A percentile compares a stretch with the other conserved stretches of the same genome.
These are phyloP conservation scores for Aspergillus biplanus DNA, from an alignment of 495 filamentous ascomycete genomes.

Conservation along the genomic window DNA sequence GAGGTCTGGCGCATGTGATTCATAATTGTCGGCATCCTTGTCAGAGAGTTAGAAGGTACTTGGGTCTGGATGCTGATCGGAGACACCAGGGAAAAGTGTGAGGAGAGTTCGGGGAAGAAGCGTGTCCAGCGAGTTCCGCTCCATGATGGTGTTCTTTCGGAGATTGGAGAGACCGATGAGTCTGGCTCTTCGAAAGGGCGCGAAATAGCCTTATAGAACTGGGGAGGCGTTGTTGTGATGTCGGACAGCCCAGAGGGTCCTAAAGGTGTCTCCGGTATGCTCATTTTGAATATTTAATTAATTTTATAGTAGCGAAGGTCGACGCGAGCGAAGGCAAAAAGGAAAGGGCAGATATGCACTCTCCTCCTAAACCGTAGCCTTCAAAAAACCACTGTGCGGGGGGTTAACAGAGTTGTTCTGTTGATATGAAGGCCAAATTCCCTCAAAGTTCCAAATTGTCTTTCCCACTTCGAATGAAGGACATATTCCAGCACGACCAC, in stretches of 20 bases:
- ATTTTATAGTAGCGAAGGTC: not conserved
- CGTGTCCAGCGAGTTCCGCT: constrained; percentile 30
- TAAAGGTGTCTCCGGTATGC: not conserved
- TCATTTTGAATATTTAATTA: not conserved
- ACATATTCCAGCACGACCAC: not conserved
- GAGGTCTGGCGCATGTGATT: constrained; percentile 7
- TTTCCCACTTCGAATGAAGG: not conserved
- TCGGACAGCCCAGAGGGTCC: not conserved
- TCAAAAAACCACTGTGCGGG: not conserved
- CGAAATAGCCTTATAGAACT: not conserved
- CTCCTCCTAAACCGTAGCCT: not conserved
- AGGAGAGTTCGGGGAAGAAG: constrained; percentile 40
- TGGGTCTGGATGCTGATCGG: constrained; percentile 14
- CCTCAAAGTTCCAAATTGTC: constrained; percentile 2
- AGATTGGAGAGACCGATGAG: constrained; percentile 37
- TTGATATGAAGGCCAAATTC: not conserved
- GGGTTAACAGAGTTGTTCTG: not conserved
- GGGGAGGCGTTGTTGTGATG: not conserved
- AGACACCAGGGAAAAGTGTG: constrained; percentile 35
- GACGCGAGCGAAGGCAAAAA: not conserved
- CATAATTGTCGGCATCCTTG: not conserved
- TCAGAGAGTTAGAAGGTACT: not conserved
- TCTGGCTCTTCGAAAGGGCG: constrained; percentile 22
- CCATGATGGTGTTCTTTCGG: constrained; percentile 23
- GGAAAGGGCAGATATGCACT: not conserved